Conservation (phyloP, 1,139 yeast species). For the Sugiyamaella pinicola region DNA sequence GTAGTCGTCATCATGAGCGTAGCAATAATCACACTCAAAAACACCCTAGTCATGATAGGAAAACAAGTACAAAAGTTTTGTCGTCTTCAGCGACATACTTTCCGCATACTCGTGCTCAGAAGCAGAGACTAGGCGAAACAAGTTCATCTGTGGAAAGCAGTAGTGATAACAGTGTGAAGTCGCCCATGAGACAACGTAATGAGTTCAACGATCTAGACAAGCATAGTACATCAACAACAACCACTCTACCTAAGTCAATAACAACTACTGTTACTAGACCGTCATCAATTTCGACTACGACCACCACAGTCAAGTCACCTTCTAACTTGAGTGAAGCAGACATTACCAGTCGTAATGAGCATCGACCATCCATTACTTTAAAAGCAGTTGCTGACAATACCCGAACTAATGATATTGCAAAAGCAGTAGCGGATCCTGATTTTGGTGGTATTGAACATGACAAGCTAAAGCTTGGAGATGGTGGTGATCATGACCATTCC, state of each 20-base stretch:
- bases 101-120: conserved; percentile 22
- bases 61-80: conserved; percentile 16
- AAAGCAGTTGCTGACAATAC: conserved; percentile 5
- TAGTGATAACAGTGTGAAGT: not conserved
- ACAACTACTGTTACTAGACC: conserved; percentile 6
- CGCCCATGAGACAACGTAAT: not conserved
- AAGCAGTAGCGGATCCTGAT: not conserved
- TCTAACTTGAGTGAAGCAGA: not conserved
- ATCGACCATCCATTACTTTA: not conserved
- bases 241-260: not conserved
- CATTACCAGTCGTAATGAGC: not conserved
- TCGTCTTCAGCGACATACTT: conserved; percentile 24
- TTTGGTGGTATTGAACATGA: not conserved
- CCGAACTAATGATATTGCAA: not conserved
- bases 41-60: conserved; percentile 1
- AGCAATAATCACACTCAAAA: not conserved
- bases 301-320: conserved; percentile 1
- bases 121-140: conserved; percentile 16
- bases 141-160: conserved; percentile 2
- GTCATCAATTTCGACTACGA: conserved; percentile 8
- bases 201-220: conserved; percentile 1
- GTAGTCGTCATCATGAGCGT: not conserved
- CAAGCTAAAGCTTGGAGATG: not conserved
- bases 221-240: not conserved
- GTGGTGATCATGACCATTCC: not conserved